Percentiles rank a stretch among this genome's conserved stretches.
Conservation (phyloP, 2,329 filamentous ascomycete genomes). For the Venturia asperata region DNA sequence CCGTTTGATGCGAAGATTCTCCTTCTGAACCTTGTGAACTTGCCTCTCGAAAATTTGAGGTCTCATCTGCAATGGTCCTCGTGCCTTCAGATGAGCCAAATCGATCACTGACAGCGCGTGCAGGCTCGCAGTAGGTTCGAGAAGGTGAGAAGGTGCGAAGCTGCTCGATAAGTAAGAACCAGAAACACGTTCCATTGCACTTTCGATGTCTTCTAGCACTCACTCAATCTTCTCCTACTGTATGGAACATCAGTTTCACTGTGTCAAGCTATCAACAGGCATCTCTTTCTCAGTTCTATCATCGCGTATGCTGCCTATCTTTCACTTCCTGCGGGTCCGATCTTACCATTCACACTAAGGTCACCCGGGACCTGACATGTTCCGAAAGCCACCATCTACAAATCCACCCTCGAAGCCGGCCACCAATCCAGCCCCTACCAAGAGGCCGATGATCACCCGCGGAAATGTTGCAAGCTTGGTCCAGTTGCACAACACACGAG, state of each 20-base stretch:
- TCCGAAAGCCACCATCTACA: not conserved
- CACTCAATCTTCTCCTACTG: not conserved
- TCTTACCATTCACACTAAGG: too few species aligned
- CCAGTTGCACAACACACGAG: not conserved
- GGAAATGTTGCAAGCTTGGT: constrained; percentile 6
- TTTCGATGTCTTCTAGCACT: not conserved
- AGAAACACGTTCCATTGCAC: not conserved
- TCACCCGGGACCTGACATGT: not conserved
- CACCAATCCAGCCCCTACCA: not conserved
- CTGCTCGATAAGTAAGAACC: not conserved
- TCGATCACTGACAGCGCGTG: not conserved
- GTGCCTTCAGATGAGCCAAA: too few species aligned
- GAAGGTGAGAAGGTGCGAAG: not conserved
- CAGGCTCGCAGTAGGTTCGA: not conserved
- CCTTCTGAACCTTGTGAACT: too few species aligned
- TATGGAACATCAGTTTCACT: not conserved
- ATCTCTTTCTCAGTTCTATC: not conserved
- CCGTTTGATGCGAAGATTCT: too few species aligned
- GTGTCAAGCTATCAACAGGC: not conserved
- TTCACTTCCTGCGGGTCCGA: not conserved
- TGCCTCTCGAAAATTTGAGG: too few species aligned
- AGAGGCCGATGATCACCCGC: not conserved
- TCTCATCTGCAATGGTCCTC: too few species aligned
- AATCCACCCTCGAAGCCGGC: not conserved
- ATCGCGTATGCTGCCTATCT: not conserved